Conservation (phyloP, 2,329 filamentous ascomycete genomes). For the Blastomyces parvus region DNA sequence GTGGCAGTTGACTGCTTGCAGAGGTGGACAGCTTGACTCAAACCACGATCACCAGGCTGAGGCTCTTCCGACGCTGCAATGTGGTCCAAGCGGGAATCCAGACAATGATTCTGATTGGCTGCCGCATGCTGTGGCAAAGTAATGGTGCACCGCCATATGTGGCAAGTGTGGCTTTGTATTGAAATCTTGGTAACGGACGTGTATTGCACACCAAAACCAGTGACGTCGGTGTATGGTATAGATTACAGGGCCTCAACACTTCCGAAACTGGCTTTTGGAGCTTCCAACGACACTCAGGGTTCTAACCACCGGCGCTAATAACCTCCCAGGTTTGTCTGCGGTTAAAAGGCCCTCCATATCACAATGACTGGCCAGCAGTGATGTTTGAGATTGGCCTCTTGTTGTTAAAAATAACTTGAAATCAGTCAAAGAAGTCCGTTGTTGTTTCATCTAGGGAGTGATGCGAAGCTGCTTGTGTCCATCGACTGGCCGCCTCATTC, state of each 20-base stretch:
- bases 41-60: not conserved
- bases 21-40: too few species aligned
- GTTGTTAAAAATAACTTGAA: constrained; percentile 4
- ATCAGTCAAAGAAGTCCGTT: constrained; percentile 1
- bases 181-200: not conserved
- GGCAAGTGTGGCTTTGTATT: not conserved
- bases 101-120: not conserved
- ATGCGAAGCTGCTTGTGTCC: not conserved
- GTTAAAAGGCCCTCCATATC: not conserved
- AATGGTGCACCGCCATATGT: constrained; percentile 1
- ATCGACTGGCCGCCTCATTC: constrained; percentile 1
- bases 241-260: not conserved
- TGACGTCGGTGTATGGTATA: constrained; percentile 1
- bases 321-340: not conserved
- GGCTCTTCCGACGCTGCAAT: not conserved
- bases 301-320: not conserved
- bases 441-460: not conserved
- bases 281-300: not conserved
- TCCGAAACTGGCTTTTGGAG: not conserved
- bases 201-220: not conserved
- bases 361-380: constrained; percentile 4
- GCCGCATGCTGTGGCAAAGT: not conserved
- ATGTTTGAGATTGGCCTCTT: not conserved
- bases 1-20: not conserved
- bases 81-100: not conserved